Base-by-base conservation (phyloP, 305 asterid species). In the Striga hermonthica region DNA sequence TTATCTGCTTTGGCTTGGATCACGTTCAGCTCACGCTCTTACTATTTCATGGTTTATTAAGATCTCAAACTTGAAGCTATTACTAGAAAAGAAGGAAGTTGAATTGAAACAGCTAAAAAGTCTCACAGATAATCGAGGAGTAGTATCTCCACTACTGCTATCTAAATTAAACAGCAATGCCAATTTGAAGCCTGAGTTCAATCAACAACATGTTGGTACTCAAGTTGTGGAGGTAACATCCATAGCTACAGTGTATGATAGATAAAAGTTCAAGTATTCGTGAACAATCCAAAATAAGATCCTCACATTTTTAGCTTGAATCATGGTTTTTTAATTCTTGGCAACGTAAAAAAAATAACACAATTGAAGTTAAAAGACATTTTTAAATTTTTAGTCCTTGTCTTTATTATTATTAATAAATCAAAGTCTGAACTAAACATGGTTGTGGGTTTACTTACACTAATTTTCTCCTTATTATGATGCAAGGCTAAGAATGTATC, bases 31-130 rank as follows among this genome's bases (percentile, higher is more conserved):
- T 68, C 31, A 52, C 12, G 3, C 38, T 74, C 76, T 53, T 57
- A 38, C 53, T 66, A 5, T 67, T 66, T 64, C 34, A 36, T 73
- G 69, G 65, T 71, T 58, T 65, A 56, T 77, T 57, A 60, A 89
- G 98, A 85, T 91, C 76, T 86, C 96, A 45, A 89, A 81, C 83
- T 87, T 91, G 65, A 91, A 91, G 84, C 73, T 77, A 34, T 68
- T 74, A 35, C 52, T 91, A 77, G 98, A 89, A 86, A 85, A 82
- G 78, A 91, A 87, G 77, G 96, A 91, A 75, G 84, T 85, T 5
- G 98, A 91, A 68, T 57, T 91, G 66, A 95, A 86, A 73, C 96
- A 78, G 74, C 52, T 85, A 78, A 87, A 76, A 81, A 72, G 73
- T 67, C 83, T 90, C 22, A 74, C 76, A 39, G 78, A 34, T 79